Percentiles rank a stretch among this genome's conserved stretches.
Conservation (phyloP, 1,139 yeast species). For the Taphrina populina region DNA sequence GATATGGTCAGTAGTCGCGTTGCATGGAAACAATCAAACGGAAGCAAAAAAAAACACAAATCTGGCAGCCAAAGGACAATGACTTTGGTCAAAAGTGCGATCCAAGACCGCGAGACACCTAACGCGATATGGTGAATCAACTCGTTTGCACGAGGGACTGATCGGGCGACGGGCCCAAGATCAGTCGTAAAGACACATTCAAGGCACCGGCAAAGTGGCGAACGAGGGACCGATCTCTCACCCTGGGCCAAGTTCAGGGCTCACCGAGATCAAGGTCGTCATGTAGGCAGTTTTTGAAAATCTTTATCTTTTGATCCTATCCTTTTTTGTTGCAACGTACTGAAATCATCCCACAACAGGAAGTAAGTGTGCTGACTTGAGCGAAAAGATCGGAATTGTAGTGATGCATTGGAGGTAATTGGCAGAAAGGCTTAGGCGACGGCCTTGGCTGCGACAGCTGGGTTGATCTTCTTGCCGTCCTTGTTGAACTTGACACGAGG, state of each 20-base stretch:
- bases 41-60: no score
- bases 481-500: conserved; percentile 97
- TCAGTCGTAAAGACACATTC: no score
- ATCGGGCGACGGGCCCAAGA: no score
- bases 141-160: no score
- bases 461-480: conserved; percentile 89
- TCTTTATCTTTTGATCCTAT: not conserved
- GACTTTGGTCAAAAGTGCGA: no score
- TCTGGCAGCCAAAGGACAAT: no score
- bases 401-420: not conserved
- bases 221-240: conserved; percentile 27
- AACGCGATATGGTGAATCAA: no score
- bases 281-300: conserved; percentile 6
- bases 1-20: no score
- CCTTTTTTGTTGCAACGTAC: conserved; percentile 6
- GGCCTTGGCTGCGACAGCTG: conserved; percentile 81
- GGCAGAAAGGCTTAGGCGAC: conserved; percentile 1
- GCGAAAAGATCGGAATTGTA: not conserved
- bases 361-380: not conserved
- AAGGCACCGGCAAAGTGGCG: not conserved
- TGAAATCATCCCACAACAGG: not conserved
- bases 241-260: conserved; percentile 33
- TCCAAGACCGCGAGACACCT: no score
- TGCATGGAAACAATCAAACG: no score
- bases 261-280: conserved; percentile 30